Evolutionary conservation across 2,329 filamentous ascomycete species (phyloP).

Genomic region (Grosmannia huntii): DNA sequence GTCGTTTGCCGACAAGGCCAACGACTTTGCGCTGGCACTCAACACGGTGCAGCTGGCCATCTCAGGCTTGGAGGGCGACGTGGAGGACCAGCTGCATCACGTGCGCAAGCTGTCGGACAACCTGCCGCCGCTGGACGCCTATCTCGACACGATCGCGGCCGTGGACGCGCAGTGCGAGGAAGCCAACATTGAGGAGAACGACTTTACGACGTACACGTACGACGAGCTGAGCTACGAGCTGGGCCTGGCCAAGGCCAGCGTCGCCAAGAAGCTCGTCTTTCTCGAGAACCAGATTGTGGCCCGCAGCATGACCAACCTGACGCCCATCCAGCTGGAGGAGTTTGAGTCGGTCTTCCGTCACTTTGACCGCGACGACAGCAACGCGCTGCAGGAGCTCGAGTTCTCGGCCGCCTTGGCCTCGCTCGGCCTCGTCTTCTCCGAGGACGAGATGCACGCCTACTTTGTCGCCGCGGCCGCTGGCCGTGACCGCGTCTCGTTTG

Average conservation of each 20-base stretch:
- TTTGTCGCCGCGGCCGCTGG: constrained; percentile 68
- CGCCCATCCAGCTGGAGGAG: constrained; percentile 94
- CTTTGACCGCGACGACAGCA: constrained; percentile 87
- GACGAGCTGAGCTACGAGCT: constrained; percentile 93
- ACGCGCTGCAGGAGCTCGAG: constrained; percentile 82
- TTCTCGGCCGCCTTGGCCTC: constrained; percentile 95
- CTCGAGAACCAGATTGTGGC: constrained; percentile 98
- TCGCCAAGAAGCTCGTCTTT: constrained; percentile 93
- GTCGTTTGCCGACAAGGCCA: constrained; percentile 94
- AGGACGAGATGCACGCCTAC: constrained; percentile 95
- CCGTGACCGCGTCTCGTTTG: constrained; percentile 75
- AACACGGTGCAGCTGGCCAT: constrained; percentile 93
- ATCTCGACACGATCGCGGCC: constrained; percentile 73
- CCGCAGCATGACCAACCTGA: constrained; percentile 96
- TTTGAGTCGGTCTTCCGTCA: constrained; percentile 98
- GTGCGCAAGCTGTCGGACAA: constrained; percentile 77
- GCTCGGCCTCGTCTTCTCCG: constrained; percentile 87
- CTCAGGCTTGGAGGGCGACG: constrained; percentile 91
- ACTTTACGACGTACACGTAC: constrained; percentile 98
- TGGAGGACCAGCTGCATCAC: constrained; percentile 86
- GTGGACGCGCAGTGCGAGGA: constrained; percentile 84
- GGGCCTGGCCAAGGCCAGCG: constrained; percentile 77
- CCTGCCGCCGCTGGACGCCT: constrained; percentile 78
- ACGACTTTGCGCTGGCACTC: constrained; percentile 89
- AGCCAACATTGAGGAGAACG: constrained; percentile 98